Evolutionary conservation across 2,329 filamentous ascomycete genomes (phyloP), one percentile per base, ranked within the genome.

Genomic region (Plectosphaerella plurivora): DNA sequence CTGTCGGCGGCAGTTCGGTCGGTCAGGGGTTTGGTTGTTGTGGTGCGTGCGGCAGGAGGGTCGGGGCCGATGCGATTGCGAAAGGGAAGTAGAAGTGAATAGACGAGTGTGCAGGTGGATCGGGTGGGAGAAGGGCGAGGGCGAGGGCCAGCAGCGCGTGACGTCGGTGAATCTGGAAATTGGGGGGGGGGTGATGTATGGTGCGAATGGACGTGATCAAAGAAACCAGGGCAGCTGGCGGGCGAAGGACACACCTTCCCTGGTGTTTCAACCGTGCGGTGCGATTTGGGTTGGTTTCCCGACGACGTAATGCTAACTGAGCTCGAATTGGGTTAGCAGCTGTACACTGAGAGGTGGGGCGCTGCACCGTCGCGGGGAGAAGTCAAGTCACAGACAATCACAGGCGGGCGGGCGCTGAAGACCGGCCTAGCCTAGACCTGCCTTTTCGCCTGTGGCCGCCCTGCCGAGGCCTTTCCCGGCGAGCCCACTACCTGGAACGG

Each of bases 111-210:
- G 45, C 48, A 33, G 28, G 28, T 39, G 10, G n/a, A 52, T 39
- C 50, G 45, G 37, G 35, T 50, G 41, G 49, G 54, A 52, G 53
- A 55, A 53, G 33, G 33, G 24, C 46, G 56, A 49, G 54, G 41
- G 49, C 55, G 49, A 45, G 45, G 53, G 47, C 39, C 47, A 42
- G 52, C 47, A 52, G 47, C 45, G 57, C 36, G 44, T 44, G 10
- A n/a, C 3, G 16, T 44, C 18, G 48, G 53, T 49, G 55, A 51
- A 50, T 33, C 28, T 33, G 28, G 28, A 33, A 33, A 33, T 53
- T 12, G 41, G 5, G 16, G 10, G 16, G 18, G 10, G 6, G 16
- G 41, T 44, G 41, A 44, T 44, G 41, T 18, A 44, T 20, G 37
- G 56, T 46, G 48, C 22, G 22, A 5, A n/a, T 45, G 53, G 51